phyloP scores from a whole-genome alignment of 768 basidiomycete genomes.

The Astraeus odoratus region DNA sequence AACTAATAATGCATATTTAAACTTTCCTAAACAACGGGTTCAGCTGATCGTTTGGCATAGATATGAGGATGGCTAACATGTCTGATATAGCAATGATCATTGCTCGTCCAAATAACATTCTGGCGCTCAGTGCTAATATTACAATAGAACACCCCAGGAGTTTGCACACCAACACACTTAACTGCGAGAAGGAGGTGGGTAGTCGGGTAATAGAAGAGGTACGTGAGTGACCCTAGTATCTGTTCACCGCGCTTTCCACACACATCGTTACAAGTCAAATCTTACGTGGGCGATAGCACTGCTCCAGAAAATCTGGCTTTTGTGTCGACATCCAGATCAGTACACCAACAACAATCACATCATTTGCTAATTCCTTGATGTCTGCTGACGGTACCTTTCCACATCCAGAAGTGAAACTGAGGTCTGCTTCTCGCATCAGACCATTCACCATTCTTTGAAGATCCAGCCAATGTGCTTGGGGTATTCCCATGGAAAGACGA shows the following conservation, averaged over 20 bases:
- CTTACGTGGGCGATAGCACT: constrained; percentile 1
- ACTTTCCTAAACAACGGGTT: too few species aligned
- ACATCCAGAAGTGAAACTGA: not conserved
- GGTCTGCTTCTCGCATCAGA: not conserved
- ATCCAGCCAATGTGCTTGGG: not conserved
- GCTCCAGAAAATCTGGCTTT: constrained; percentile 1
- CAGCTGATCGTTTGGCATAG: too few species aligned
- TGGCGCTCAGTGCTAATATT: too few species aligned
- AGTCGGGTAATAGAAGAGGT: too few species aligned
- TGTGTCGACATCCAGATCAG: constrained; percentile 7
- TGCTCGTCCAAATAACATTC: not conserved
- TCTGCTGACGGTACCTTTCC: not conserved
- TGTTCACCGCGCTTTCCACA: not conserved
- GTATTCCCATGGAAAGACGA: not conserved
- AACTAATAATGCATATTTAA: too few species aligned
- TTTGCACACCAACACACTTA: too few species aligned
- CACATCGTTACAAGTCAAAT: not conserved
- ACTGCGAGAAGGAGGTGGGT: too few species aligned
- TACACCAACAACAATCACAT: constrained; percentile 3
- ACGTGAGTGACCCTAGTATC: too few species aligned
- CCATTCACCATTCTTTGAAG: not conserved
- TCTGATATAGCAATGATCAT: too few species aligned
- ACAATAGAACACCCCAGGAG: too few species aligned
- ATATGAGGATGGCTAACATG: too few species aligned
- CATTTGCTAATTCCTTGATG: not conserved